Base-by-base conservation (phyloP, 2,329 filamentous ascomycete genomes). In the Aspergillus carbonarius region DNA sequence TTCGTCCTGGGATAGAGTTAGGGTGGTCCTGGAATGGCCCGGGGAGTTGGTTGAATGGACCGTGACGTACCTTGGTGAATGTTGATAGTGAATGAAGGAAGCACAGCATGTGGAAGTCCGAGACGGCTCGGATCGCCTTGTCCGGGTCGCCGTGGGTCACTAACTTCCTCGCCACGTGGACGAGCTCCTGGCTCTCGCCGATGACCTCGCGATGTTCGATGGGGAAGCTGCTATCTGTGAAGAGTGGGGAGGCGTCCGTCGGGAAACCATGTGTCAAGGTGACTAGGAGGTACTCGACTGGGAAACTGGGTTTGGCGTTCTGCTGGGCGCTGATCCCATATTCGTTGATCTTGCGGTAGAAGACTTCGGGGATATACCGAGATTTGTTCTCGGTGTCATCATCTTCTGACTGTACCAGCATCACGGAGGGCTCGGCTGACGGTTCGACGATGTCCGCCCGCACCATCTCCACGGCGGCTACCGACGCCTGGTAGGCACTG, bases 211-310 rank as follows among this genome's bases (percentile, higher is more conserved):
- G 88, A 70, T 99, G 98, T 76, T 96, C 95, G 63, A 98, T 89
- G 5, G 93, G 89, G 75, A 98, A 99, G 42, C 82, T 85, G 61
- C 83, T 82, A 60, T 78, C 74, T 27, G 80, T 88, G 76, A 98
- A 98, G 30, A 88, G 77, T 12, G 93, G 92, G 57, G 87, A 88
- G 4, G 91, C 85, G 46, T 87, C 82, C 54, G 88, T 91, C 2
- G 95, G 95, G 79, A 99, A 98, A 60, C 95, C 95, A 72, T 99
- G 93, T 0, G 95, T 99, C 63, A 99, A 83, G 8, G 95, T 98
- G 61, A 98, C 91, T 57, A 98, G 88, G 34, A 99, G 84, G 74
- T 98, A 99, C 73, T 99, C 95, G 50, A 97, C 93, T 0, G 95
- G 95, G 74, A 99, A 99, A 47, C 90, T 88, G 0, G 95, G 95